These are phyloP conservation scores for Drosera spatulata DNA, from an alignment of 179 eudicot species.

Conservation along the genomic window DNA sequence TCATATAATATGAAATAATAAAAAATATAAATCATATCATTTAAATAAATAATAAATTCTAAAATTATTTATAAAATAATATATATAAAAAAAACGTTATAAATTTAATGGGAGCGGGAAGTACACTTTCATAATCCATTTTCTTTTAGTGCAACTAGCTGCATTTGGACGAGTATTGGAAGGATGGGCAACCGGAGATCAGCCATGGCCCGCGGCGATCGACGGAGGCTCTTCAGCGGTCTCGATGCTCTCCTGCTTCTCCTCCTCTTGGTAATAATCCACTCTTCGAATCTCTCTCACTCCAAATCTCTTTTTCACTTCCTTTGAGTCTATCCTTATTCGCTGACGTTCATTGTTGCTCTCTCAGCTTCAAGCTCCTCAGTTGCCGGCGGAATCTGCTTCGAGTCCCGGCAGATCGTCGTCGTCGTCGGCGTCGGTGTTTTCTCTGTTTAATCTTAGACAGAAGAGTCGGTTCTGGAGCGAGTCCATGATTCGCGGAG, in stretches of 20 bases:
- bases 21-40: too few relatives aligned
- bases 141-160: too few relatives aligned
- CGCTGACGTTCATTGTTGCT: not conserved
- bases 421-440: conserved; percentile 42
- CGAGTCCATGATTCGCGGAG: conserved; percentile 71
- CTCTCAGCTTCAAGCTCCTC: conserved; percentile 18
- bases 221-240: conserved; percentile 5
- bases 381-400: conserved; percentile 36
- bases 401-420: conserved; percentile 33
- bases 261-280: conserved; percentile 12
- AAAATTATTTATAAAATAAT: too few relatives aligned
- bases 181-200: not conserved
- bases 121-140: too few relatives aligned
- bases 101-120: too few relatives aligned
- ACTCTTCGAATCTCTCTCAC: not conserved
- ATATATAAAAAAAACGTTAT: too few relatives aligned
- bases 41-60: too few relatives aligned
- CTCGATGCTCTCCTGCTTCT: conserved; percentile 7
- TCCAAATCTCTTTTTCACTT: not conserved
- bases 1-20: too few relatives aligned
- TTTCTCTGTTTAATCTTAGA: conserved; percentile 85
- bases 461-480: conserved; percentile 91
- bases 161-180: too few relatives aligned
- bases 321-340: not conserved
- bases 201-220: conserved; percentile 5